Conservation (phyloP, 306 rosid species). For the Citrullus colocynthis region DNA sequence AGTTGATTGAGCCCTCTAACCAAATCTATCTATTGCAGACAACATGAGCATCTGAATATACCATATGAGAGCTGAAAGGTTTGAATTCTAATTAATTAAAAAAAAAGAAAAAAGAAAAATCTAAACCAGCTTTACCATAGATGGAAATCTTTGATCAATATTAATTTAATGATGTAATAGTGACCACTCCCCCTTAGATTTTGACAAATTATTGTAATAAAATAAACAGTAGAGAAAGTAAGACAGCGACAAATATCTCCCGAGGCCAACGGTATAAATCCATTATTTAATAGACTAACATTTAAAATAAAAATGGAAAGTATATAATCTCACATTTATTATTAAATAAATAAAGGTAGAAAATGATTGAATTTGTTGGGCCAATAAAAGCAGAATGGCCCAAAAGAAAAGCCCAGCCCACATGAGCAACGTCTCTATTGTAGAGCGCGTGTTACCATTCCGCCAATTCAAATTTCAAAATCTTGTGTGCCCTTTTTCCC, state of each 20-base stretch:
- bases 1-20: too few relatives aligned
- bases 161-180: background rate
- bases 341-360: background rate
- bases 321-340: background rate
- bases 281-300: background rate
- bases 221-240: background rate
- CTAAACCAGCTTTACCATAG: too few relatives aligned
- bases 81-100: too few relatives aligned
- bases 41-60: too few relatives aligned
- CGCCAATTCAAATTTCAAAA: slow-evolving; percentile 13
- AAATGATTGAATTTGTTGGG: background rate
- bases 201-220: background rate
- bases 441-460: background rate
- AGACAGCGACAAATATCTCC: background rate
- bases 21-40: too few relatives aligned
- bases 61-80: too few relatives aligned
- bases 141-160: background rate
- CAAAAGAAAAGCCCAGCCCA: background rate
- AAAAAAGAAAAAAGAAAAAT: too few relatives aligned
- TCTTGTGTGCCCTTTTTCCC: slow-evolving; percentile 1
- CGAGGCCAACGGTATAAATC: background rate
- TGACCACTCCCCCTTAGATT: background rate
- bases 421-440: slow-evolving; percentile 1
- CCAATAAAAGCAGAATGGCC: background rate
- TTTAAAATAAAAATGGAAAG: background rate